Evolutionary conservation across 768 basidiomycete genomes (phyloP), one percentile per base, ranked within the genome.

Genomic region (Sarcodon aspratus): DNA sequence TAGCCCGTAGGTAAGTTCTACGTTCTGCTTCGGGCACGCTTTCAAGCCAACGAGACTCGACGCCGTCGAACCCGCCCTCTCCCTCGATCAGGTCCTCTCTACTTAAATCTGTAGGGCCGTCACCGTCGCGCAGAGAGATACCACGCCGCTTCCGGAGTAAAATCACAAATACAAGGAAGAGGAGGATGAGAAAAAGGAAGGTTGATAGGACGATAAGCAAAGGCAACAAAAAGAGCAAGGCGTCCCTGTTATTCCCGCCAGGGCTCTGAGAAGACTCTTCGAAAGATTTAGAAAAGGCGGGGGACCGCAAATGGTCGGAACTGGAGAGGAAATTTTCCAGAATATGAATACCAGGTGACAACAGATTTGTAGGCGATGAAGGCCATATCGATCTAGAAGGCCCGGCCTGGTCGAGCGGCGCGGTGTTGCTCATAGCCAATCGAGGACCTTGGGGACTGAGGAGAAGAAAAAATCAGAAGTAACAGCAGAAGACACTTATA

Each of bases 41-140:
- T 69, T 98, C 93, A 49, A 99, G 75, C 96, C 95, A 99, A 59
- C 93, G 78, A 60, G 81, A 69, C 69, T 99, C 96, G 27, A 98
- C 73, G 52, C 82, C 86, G 36, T 93, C 91, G 52, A 97, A 85
- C 27, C 93, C 96, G 33, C 94, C 95, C 53, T 98, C 94, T 7
- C 85, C 86, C 46, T 88, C 85, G 46, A 89, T 74, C 47, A 94
- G 76, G 49, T 98, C 93, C 57, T 95, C 90, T 44, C 89, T 77
- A 59, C 82, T 86, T 75, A 98, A 81, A 68, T 97, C 94, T 50
- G 92, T 73, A 8, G 96, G 96, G 32, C 95, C 93, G 59, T 94
- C 92, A 57, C 73, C 74, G 71, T 98, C 95, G 50, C 76, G 76
- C 53, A 91, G 75, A 57, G 77, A 66, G 65, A 93, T 93, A 48